These are phyloP conservation scores for Globisporangium abappressorium DNA, from an alignment of 352 stramenopile species.

Conservation along the genomic window DNA sequence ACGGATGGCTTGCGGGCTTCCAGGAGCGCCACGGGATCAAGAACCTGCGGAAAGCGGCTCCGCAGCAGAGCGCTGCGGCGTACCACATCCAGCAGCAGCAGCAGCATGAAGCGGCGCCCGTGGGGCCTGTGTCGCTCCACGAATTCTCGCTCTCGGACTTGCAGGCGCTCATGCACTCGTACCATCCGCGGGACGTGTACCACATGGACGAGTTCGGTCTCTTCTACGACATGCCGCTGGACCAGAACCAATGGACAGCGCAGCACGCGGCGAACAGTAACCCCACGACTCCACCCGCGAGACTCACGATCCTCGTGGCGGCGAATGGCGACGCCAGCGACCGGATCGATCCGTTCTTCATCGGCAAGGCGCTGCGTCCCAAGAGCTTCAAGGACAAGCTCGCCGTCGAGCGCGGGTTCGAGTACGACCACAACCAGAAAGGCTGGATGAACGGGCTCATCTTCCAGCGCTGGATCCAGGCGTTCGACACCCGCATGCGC, in stretches of 20 bases:
- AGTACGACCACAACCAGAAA: constrained; percentile 20
- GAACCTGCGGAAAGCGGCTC: neutral
- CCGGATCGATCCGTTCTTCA: constrained; percentile 18
- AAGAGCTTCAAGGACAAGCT: constrained; percentile 10
- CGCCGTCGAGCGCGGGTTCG: constrained; percentile 17
- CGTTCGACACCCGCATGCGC: constrained; percentile 22
- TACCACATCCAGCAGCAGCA: too few relatives aligned
- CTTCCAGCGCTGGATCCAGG: constrained; percentile 22
- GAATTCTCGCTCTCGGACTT: constrained; percentile 12
- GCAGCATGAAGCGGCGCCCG: too few relatives aligned
- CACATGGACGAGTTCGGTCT: constrained; percentile 24
- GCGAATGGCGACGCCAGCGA: constrained; percentile 20
- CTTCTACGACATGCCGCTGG: constrained; percentile 19
- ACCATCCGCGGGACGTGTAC: constrained; percentile 20
- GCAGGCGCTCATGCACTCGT: constrained; percentile 9
- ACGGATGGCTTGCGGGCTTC: constrained; percentile 55
- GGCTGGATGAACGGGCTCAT: constrained; percentile 20
- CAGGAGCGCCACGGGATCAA: constrained; percentile 36
- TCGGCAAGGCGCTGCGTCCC: constrained; percentile 13
- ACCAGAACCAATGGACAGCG: neutral
- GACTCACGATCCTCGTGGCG: constrained; percentile 17
- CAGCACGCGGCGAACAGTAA: neutral
- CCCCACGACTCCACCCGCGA: neutral
- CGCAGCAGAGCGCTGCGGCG: neutral
- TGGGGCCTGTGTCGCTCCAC: neutral